Percentiles rank a stretch among this genome's conserved stretches.
Evolutionary conservation across 306 rosid species (phyloP).

Genomic region (Cicer chorassanicum): DNA sequence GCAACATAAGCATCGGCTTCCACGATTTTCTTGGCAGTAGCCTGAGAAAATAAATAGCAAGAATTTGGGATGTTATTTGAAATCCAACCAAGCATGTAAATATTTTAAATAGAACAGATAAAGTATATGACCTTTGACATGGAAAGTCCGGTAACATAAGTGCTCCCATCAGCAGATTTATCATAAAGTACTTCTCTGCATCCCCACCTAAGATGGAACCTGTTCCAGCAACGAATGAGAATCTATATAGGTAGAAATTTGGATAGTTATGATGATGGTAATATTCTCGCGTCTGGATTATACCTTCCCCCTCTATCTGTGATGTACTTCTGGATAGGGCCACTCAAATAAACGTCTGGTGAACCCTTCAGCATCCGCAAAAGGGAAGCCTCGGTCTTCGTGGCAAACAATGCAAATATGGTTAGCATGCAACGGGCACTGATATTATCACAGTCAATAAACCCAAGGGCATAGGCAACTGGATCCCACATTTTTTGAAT

Average conservation of each 20-base stretch:
- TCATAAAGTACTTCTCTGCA: constrained; percentile 87
- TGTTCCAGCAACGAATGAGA: constrained; percentile 55
- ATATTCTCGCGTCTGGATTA: constrained; percentile 1
- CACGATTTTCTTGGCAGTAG: constrained; percentile 80
- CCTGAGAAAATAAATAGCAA: constrained; percentile 55
- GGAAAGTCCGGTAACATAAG: constrained; percentile 72
- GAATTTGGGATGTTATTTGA: constrained; percentile 34
- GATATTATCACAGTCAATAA: constrained; percentile 96
- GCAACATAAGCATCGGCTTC: constrained; percentile 97
- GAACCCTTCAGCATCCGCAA: constrained; percentile 99
- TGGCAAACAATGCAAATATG: constrained; percentile 93
- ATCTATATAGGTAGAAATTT: constrained; percentile 39
- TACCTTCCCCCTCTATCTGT: constrained; percentile 98
- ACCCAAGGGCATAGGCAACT: constrained; percentile 98
- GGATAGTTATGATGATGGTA: constrained; percentile 22
- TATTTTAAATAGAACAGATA: constrained; percentile 18
- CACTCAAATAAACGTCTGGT: constrained; percentile 90
- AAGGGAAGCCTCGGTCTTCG: constrained; percentile 97
- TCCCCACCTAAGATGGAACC: constrained; percentile 99
- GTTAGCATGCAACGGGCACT: constrained; percentile 99
- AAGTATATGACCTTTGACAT: constrained; percentile 72
- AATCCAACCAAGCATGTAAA: constrained; percentile 40
- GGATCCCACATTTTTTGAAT: constrained; percentile 96
- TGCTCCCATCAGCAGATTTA: constrained; percentile 72
- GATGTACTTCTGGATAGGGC: constrained; percentile 89